Base-by-base conservation (phyloP, 1,284 basidiomycete genomes). In the Puccinia polysora region DNA sequence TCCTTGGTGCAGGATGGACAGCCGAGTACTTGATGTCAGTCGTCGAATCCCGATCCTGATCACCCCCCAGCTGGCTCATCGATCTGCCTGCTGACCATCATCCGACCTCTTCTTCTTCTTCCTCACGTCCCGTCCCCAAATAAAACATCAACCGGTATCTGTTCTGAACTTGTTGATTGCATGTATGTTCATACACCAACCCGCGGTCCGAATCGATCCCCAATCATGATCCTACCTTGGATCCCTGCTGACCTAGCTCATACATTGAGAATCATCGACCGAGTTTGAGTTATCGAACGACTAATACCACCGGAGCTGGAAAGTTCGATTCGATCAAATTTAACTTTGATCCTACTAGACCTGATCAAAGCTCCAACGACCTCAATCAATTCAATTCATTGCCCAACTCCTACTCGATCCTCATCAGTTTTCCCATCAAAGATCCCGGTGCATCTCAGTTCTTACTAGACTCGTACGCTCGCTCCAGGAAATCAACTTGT, bases 1-100 rank as follows among this genome's bases (percentile, higher is more conserved):
- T 87, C 65, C 83, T 89, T 28, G 87, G 86, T 52, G 84, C 85
- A n/a, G 86, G 86, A 45, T 89, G 87, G 87, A 86, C 86, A 0
- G 85, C 83, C 0, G 82, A 81, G 12, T 88, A 88, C 79, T 81
- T 88, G 55, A 81, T 85, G 68, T 71, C 20, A 63, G 50, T 18
- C 8, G 8, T 8, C 1, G 1, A 14, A 49, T 55, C 12, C 5
- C 2, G n/a, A 12, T 14, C n/a, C 20, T 15, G 23, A n/a, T 38
- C 45, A 25, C 30, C 25, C 34, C 1, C 12, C 47, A 53, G 43
- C n/a, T 23, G 6, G 30, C 28, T 43, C 34, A 52, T 4, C 7
- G 10, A n/a, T n/a, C n/a, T n/a, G n/a, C n/a, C n/a, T n/a, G n/a
- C n/a, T n/a, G n/a, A n/a, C n/a, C n/a, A n/a, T n/a, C n/a, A n/a